Conservation (phyloP, 768 basidiomycete genomes). For the Auricularia sp. region DNA sequence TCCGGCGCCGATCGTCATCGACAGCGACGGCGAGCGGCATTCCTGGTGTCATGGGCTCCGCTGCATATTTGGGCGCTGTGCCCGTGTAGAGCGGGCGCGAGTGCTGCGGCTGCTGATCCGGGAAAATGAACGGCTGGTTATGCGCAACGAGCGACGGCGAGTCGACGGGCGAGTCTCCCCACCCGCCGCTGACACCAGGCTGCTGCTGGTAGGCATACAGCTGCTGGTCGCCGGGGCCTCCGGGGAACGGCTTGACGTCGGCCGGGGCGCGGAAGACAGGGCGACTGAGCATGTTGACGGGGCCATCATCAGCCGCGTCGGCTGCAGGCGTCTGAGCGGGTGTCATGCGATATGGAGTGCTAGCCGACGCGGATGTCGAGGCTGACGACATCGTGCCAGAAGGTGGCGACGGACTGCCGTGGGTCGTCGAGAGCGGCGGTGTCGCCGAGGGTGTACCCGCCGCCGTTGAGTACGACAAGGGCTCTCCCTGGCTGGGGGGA, state of each 20-base stretch:
- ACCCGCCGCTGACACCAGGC: neutral
- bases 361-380: neutral
- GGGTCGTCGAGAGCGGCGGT: neutral
- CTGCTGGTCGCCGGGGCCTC: neutral
- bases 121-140: neutral
- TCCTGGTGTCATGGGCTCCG: neutral
- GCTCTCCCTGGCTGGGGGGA: neutral
- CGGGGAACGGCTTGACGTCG: neutral
- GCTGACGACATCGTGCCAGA: neutral
- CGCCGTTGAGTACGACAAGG: neutral
- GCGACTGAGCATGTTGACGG: neutral
- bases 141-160: neutral
- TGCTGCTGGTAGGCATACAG: neutral
- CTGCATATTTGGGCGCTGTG: neutral
- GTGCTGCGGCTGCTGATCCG: neutral
- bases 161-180: neutral
- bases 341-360: neutral
- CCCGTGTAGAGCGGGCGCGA: neutral
- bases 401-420: neutral
- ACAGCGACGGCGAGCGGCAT: neutral
- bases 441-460: neutral
- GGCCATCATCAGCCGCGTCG: neutral
- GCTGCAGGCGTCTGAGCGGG: neutral
- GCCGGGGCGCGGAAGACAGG: neutral
- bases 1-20: neutral